A percentile compares a stretch with the other conserved stretches of the same genome.
These are phyloP conservation scores for Collariella sp. DNA, from an alignment of 495 filamentous ascomycete species.

Conservation along the genomic window DNA sequence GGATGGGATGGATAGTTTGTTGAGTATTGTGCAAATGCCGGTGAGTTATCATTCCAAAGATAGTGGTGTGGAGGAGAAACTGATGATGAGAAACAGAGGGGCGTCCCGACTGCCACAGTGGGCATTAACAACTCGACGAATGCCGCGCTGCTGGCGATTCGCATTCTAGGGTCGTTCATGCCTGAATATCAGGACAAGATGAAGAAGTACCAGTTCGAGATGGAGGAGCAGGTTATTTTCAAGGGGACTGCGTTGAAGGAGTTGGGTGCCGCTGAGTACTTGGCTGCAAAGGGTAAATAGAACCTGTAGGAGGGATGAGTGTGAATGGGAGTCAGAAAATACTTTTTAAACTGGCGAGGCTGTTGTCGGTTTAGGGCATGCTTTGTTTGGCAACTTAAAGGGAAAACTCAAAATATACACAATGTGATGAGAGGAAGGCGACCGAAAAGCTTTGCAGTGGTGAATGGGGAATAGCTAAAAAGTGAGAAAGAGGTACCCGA, in stretches of 20 bases:
- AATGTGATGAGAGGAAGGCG: too few relatives aligned
- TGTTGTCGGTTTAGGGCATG: too few relatives aligned
- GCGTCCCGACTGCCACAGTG: constrained; percentile 79
- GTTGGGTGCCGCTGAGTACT: constrained; percentile 63
- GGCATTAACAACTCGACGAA: constrained; percentile 92
- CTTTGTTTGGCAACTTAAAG: too few relatives aligned
- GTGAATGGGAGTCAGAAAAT: background rate
- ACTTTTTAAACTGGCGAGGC: too few relatives aligned
- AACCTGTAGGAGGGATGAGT: background rate
- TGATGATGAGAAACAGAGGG: constrained; percentile 31
- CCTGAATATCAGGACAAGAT: constrained; percentile 51
- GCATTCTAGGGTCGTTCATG: constrained; percentile 69
- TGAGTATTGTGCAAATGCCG: constrained; percentile 93
- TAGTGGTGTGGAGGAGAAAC: background rate
- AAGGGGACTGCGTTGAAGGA: constrained; percentile 60
- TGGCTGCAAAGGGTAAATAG: constrained; percentile 19
- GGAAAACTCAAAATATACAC: too few relatives aligned
- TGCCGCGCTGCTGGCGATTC: constrained; percentile 77
- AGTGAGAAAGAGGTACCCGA: too few relatives aligned
- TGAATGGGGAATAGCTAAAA: too few relatives aligned
- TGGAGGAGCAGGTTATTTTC: constrained; percentile 54
- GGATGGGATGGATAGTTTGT: constrained; percentile 82
- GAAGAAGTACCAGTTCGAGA: constrained; percentile 53
- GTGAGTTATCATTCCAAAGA: constrained; percentile 12
- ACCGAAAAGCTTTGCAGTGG: too few relatives aligned